Evolutionary conservation across 2,329 filamentous ascomycete genomes (phyloP).

Genomic region (Teratosphaeria epicoccoides): DNA sequence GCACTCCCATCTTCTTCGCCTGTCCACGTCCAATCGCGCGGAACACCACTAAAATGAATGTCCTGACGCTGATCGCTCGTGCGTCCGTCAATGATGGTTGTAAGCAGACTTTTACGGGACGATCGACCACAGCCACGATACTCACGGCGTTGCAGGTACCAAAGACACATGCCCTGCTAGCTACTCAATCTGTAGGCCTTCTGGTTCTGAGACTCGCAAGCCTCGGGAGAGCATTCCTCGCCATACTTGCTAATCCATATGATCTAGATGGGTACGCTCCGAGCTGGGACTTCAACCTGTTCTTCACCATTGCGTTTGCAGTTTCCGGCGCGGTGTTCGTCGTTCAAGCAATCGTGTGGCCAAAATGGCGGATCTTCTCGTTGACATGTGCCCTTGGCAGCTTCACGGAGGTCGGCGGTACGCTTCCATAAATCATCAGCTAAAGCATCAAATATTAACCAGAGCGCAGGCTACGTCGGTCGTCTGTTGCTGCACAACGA

Average conservation of each 20-base stretch:
- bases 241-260: not conserved
- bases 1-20: not conserved
- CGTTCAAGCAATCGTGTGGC: not conserved
- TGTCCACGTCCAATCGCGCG: not conserved
- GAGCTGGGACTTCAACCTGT: slow-evolving; percentile 1
- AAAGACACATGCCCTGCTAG: slow-evolving; percentile 2
- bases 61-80: not conserved
- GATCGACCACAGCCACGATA: not conserved
- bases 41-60: not conserved
- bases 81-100: not conserved
- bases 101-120: not conserved
- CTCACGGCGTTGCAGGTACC: not conserved
- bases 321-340: not conserved
- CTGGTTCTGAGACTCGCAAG: too few species aligned
- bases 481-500: slow-evolving; percentile 44
- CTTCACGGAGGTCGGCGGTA: slow-evolving; percentile 1
- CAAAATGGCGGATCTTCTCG: not conserved
- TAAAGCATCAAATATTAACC: not conserved
- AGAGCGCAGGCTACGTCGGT: slow-evolving; percentile 40
- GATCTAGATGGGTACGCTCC: slow-evolving; percentile 1
- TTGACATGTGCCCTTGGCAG: not conserved
- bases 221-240: too few species aligned
- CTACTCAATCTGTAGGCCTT: slow-evolving; percentile 2
- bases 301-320: not conserved
- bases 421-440: not conserved